These are phyloP conservation scores for Flaveria bidentis DNA, from an alignment of 129 eudicot species.

Conservation along the genomic window DNA sequence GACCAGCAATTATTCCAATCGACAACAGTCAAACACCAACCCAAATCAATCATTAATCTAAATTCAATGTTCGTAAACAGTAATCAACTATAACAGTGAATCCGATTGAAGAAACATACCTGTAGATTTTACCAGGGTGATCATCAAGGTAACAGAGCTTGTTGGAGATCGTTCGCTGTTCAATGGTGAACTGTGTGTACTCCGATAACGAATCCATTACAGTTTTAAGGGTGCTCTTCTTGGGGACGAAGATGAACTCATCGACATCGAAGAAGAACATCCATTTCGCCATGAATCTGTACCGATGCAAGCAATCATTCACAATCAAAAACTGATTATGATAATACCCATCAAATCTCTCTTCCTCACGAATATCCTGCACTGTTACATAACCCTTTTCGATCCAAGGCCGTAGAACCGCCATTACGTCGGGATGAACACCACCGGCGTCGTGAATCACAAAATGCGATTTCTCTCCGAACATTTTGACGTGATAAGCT, in stretches of 20 bases:
- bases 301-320: conserved; percentile 81
- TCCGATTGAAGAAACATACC: conserved; percentile 30
- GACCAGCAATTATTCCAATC: conserved; percentile 21
- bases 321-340: conserved; percentile 78
- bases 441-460: conserved; percentile 86
- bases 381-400: conserved; percentile 66
- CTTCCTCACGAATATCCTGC: conserved; percentile 63
- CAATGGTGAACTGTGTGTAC: conserved; percentile 67
- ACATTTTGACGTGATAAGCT: conserved; percentile 71
- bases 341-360: conserved; percentile 81
- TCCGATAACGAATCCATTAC: conserved; percentile 55
- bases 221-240: conserved; percentile 39
- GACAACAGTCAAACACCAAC: conserved; percentile 16
- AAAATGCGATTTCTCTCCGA: conserved; percentile 70
- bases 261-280: conserved; percentile 88
- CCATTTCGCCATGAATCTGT: conserved; percentile 66
- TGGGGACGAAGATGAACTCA: conserved; percentile 65
- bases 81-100: too few relatives aligned
- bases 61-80: not conserved
- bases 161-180: conserved; percentile 75
- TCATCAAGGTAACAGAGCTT: conserved; percentile 60
- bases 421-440: conserved; percentile 64
- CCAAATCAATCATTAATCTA: not conserved
- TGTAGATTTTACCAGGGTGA: conserved; percentile 47
- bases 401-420: conserved; percentile 80